phyloP scores from a whole-genome alignment of 345 rosid genomes.

The Erysimum cheiranthoides region DNA sequence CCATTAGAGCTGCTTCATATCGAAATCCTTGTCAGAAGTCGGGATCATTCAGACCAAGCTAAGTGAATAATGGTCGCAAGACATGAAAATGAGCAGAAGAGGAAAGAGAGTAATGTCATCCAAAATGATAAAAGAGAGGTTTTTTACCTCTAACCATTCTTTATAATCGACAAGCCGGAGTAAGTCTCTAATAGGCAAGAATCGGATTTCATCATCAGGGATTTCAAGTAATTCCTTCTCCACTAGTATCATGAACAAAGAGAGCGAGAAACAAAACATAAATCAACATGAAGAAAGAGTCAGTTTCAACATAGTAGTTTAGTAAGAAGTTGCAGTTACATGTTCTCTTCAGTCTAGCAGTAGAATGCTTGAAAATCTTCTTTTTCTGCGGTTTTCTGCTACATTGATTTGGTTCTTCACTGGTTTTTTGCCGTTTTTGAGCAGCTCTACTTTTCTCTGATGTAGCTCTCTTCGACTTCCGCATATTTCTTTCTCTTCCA shows the following conservation, averaged over 20 bases:
- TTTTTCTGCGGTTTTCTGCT: conserved; percentile 50
- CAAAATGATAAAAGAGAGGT: background rate
- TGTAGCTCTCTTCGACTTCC: too few relatives aligned
- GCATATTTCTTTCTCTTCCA: too few relatives aligned
- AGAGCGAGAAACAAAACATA: background rate
- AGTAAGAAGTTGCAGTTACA: background rate
- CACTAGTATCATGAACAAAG: conserved; percentile 39
- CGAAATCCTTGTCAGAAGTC: too few relatives aligned
- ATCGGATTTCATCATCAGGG: conserved; percentile 68
- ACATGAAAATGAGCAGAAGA: too few relatives aligned
- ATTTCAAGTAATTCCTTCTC: conserved; percentile 58
- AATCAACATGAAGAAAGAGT: background rate
- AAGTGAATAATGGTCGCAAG: too few relatives aligned
- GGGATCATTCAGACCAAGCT: too few relatives aligned
- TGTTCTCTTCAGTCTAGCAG: background rate
- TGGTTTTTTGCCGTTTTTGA: too few relatives aligned
- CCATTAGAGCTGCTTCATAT: too few relatives aligned
- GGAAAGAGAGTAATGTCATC: too few relatives aligned
- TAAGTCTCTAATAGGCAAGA: conserved; percentile 63
- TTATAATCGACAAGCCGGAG: conserved; percentile 64
- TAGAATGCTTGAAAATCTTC: conserved; percentile 23
- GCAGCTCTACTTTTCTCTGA: too few relatives aligned
- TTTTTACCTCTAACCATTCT: conserved; percentile 35
- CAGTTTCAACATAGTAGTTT: background rate
- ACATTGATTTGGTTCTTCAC: background rate